These are phyloP conservation scores for Suillus variegatus DNA, from an alignment of 768 basidiomycete genomes.

Conservation along the genomic window DNA sequence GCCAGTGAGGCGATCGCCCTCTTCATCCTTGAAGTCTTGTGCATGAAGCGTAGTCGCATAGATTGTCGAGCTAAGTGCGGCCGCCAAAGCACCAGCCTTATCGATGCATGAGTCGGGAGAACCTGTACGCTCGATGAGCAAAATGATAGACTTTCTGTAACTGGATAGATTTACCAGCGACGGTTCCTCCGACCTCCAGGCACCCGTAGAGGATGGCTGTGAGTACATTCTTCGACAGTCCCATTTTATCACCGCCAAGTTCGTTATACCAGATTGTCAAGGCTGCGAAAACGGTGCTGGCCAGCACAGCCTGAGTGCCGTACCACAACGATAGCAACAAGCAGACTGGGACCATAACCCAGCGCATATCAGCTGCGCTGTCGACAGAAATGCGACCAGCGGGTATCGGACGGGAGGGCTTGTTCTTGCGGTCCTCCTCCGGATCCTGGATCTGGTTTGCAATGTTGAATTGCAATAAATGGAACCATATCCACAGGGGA, in stretches of 20 bases:
- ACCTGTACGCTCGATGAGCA: constrained; percentile 22
- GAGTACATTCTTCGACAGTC: constrained; percentile 39
- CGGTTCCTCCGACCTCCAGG: constrained; percentile 39
- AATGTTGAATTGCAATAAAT: constrained; percentile 40
- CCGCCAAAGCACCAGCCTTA: constrained; percentile 29
- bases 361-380: constrained; percentile 36
- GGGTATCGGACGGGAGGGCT: constrained; percentile 44
- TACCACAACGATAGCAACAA: constrained; percentile 31
- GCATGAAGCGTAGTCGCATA: constrained; percentile 49
- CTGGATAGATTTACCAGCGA: constrained; percentile 30
- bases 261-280: constrained; percentile 42
- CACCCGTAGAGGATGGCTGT: constrained; percentile 41
- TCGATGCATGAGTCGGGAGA: constrained; percentile 22
- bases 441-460: constrained; percentile 40
- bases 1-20: constrained; percentile 42
- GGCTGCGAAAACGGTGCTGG: constrained; percentile 32
- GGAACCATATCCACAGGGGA: constrained; percentile 44
- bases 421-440: constrained; percentile 43
- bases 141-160: not conserved
- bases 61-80: constrained; percentile 38
- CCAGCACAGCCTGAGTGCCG: constrained; percentile 32
- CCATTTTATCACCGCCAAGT: constrained; percentile 36
- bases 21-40: constrained; percentile 49
- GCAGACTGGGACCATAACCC: constrained; percentile 35
- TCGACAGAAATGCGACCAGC: constrained; percentile 38